These are phyloP conservation scores for Ophiostoma angusticollis DNA, from an alignment of 2,329 filamentous ascomycete species.

Conservation along the genomic window DNA sequence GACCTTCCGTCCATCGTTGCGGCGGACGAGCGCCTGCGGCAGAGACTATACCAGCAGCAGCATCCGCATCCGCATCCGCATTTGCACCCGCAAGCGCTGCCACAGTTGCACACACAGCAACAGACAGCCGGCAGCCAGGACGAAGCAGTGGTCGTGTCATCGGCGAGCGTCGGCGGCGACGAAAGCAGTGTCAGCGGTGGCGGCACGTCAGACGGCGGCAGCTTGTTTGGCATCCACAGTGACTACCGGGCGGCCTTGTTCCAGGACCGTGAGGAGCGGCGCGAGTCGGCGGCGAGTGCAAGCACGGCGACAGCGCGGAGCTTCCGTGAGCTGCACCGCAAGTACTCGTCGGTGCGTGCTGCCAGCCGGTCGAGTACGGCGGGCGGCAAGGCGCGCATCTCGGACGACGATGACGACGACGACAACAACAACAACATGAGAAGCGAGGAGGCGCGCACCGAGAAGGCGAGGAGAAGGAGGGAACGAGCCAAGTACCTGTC, in stretches of 20 bases:
- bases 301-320: slow-evolving; percentile 56
- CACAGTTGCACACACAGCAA: too few relatives aligned
- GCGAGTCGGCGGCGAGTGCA: slow-evolving; percentile 49
- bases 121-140: too few relatives aligned
- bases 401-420: slow-evolving; percentile 48
- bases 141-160: background rate
- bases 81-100: slow-evolving; percentile 24
- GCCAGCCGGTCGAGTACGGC: slow-evolving; percentile 20
- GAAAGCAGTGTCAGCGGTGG: background rate
- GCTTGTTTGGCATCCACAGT: slow-evolving; percentile 1
- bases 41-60: slow-evolving; percentile 39
- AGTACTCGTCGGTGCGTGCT: slow-evolving; percentile 41
- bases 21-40: slow-evolving; percentile 57
- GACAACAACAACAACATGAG: slow-evolving; percentile 46
- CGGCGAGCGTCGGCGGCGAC: slow-evolving; percentile 1
- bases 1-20: slow-evolving; percentile 65
- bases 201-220: background rate
- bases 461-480: slow-evolving; percentile 18
- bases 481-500: slow-evolving; percentile 10
- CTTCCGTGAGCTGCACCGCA: slow-evolving; percentile 49
- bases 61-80: slow-evolving; percentile 12
- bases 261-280: slow-evolving; percentile 32
- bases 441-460: slow-evolving; percentile 24
- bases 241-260: slow-evolving; percentile 42
- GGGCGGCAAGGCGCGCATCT: slow-evolving; percentile 18